A percentile compares a stretch with the other conserved stretches of the same genome.
Conservation (phyloP, 1,284 basidiomycete species). For the Trichosporon faecale region DNA sequence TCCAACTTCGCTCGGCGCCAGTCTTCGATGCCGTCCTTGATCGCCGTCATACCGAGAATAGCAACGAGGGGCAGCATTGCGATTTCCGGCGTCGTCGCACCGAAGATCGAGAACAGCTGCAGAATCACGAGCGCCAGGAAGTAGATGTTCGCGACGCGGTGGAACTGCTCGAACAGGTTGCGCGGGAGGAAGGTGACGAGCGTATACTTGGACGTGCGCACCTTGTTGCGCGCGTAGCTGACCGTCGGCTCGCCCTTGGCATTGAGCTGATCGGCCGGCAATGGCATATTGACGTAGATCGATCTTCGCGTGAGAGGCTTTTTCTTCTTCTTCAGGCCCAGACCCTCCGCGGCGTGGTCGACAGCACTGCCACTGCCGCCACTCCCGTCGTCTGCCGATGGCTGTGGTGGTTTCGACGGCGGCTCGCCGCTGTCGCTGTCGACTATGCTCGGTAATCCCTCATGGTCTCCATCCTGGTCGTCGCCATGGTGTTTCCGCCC, state of each 20-base stretch:
- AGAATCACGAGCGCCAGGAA: constrained; percentile 80
- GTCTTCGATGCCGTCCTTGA: constrained; percentile 94
- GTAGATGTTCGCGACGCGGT: constrained; percentile 87
- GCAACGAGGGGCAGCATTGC: constrained; percentile 83
- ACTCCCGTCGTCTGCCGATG: background rate
- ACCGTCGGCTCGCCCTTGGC: constrained; percentile 69
- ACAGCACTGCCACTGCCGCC: background rate
- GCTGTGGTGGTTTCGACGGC: background rate
- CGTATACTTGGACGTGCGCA: constrained; percentile 92
- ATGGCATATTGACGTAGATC: constrained; percentile 67
- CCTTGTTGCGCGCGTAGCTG: constrained; percentile 86
- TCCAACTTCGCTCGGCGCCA: constrained; percentile 81
- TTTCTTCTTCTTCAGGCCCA: constrained; percentile 19
- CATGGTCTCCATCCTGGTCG: background rate
- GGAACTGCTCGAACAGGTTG: constrained; percentile 87
- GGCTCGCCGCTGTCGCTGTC: constrained; percentile 10
- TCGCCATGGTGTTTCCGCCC: constrained; percentile 3
- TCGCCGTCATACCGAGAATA: constrained; percentile 81
- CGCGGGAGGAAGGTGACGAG: constrained; percentile 88
- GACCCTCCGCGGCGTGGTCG: background rate
- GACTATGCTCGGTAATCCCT: background rate
- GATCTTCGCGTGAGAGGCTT: constrained; percentile 59
- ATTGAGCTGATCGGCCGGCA: constrained; percentile 31
- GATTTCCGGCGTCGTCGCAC: constrained; percentile 76
- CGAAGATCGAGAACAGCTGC: constrained; percentile 88